Percentiles rank a stretch among this genome's conserved stretches.
Evolutionary conservation across 805 yeast species (phyloP).

Genomic region (Candida arabinofermentans): DNA sequence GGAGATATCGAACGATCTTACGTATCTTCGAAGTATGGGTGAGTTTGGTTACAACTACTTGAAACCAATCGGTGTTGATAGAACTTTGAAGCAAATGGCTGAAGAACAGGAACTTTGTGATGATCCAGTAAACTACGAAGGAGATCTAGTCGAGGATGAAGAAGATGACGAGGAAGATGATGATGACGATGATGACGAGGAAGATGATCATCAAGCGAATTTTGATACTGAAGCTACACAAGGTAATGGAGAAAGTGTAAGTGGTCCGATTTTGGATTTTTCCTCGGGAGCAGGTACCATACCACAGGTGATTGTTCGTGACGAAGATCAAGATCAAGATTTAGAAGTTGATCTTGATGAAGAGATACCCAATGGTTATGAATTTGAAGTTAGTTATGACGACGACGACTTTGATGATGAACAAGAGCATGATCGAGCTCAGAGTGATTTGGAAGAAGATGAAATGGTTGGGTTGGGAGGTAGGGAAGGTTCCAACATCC

Average conservation of each 20-base stretch:
- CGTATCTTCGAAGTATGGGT: constrained; percentile 32
- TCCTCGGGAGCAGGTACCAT: constrained; percentile 1
- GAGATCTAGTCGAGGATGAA: constrained; percentile 10
- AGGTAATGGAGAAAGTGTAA: constrained; percentile 1
- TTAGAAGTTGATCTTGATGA: constrained; percentile 41
- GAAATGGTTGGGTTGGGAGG: constrained; percentile 6
- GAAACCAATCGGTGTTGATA: constrained; percentile 56
- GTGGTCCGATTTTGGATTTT: not conserved
- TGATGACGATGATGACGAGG: constrained; percentile 23
- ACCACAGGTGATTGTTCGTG: too few species aligned
- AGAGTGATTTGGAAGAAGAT: constrained; percentile 7
- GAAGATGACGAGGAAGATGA: constrained; percentile 9
- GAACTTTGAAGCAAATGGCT: constrained; percentile 42
- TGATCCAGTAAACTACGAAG: constrained; percentile 18
- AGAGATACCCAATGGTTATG: constrained; percentile 39
- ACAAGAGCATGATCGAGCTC: constrained; percentile 10
- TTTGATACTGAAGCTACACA: too few species aligned
- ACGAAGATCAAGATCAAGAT: not conserved
- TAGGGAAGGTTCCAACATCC: constrained; percentile 3
- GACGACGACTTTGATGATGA: constrained; percentile 11
- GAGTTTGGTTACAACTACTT: constrained; percentile 45
- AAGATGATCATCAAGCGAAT: constrained; percentile 11
- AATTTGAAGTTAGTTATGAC: constrained; percentile 31
- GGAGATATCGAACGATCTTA: constrained; percentile 20
- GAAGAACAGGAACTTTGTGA: constrained; percentile 22